A percentile compares a stretch with the other conserved stretches of the same genome.
Evolutionary conservation across 2,329 filamentous ascomycete genomes (phyloP).

Genomic region (Fusarium newnesense): DNA sequence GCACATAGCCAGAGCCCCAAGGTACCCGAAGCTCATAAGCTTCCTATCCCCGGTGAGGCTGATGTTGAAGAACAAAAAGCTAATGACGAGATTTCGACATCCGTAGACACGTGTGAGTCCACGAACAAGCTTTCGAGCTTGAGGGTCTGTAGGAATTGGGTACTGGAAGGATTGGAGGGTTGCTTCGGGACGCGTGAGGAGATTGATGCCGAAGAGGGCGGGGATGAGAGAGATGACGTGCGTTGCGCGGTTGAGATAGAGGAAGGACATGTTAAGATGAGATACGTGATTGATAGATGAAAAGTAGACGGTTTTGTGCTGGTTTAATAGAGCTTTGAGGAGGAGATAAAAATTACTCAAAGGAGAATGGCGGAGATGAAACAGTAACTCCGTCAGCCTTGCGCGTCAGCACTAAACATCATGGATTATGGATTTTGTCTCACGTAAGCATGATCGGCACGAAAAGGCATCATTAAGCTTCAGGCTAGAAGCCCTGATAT

Average conservation of each 20-base stretch:
- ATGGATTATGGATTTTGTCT: rapidly evolving
- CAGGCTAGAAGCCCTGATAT: no score
- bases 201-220: conserved; percentile 10
- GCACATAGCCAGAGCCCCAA: neutral
- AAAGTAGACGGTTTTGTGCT: rapidly evolving
- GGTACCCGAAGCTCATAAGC: neutral
- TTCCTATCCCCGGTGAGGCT: neutral
- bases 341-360: neutral
- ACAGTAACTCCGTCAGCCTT: neutral
- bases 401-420: neutral
- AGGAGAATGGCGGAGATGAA: neutral
- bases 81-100: conserved; percentile 8
- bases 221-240: neutral
- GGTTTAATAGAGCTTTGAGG: rapidly evolving
- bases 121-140: neutral
- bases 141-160: neutral
- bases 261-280: neutral
- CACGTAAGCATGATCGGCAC: neutral
- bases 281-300: rapidly evolving
- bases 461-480: no score
- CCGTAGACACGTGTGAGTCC: conserved; percentile 6
- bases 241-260: neutral
- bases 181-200: conserved; percentile 8
- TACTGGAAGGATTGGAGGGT: neutral
- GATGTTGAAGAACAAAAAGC: neutral